Percentiles rank a stretch among this genome's conserved stretches.
These are phyloP conservation scores for Ophiosphaerella herpotricha DNA, from an alignment of 2,329 filamentous ascomycete genomes.

Conservation along the genomic window DNA sequence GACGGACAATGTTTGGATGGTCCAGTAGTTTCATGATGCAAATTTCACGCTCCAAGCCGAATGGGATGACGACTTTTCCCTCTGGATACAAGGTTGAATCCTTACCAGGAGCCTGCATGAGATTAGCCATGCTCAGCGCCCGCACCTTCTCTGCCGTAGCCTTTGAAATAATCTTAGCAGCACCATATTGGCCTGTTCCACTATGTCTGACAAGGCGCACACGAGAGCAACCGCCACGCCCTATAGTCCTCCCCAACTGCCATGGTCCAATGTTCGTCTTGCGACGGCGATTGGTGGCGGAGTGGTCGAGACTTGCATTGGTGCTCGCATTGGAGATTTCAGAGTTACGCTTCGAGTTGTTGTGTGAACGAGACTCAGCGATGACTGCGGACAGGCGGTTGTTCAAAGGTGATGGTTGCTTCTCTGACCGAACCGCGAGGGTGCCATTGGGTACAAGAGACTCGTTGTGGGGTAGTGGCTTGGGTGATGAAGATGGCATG, in stretches of 20 bases:
- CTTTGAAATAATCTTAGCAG: slow-evolving; percentile 95
- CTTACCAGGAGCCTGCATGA: slow-evolving; percentile 73
- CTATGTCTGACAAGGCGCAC: slow-evolving; percentile 85
- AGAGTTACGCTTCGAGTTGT: slow-evolving; percentile 55
- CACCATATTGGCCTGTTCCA: slow-evolving; percentile 77
- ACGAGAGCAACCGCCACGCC: slow-evolving; percentile 85
- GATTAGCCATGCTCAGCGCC: slow-evolving; percentile 80
- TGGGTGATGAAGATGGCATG: slow-evolving; percentile 20
- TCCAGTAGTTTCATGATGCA: slow-evolving; percentile 96
- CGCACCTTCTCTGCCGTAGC: slow-evolving; percentile 75
- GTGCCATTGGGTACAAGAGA: slow-evolving; percentile 51
- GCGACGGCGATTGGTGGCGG: slow-evolving; percentile 54
- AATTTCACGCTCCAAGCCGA: slow-evolving; percentile 91
- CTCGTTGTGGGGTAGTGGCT: slow-evolving; percentile 50
- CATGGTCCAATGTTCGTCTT: slow-evolving; percentile 89
- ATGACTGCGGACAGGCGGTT: slow-evolving; percentile 59
- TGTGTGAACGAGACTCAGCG: slow-evolving; percentile 53
- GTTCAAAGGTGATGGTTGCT: slow-evolving; percentile 49
- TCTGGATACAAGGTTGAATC: slow-evolving; percentile 58
- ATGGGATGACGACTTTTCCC: slow-evolving; percentile 74
- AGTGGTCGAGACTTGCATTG: slow-evolving; percentile 60
- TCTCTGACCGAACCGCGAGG: slow-evolving; percentile 46
- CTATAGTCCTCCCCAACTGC: slow-evolving; percentile 87
- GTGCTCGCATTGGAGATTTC: slow-evolving; percentile 62
- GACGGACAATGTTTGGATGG: slow-evolving; percentile 89